Base-by-base conservation (phyloP, 768 basidiomycete species). In the Tylopilus cervinicoccineus region DNA sequence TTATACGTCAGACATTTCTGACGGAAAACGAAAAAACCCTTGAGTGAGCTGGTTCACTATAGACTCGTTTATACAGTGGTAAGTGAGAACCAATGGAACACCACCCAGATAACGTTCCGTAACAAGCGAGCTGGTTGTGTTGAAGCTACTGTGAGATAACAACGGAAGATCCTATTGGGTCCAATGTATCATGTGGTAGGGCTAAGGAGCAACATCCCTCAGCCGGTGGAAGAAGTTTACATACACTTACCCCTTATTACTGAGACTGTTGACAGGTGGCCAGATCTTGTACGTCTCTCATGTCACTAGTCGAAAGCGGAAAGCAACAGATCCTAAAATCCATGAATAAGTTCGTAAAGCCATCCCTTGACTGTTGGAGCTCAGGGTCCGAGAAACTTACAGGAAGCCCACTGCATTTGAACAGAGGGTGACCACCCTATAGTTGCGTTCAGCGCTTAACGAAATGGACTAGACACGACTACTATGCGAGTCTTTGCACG, bases 171-270 rank as follows among this genome's bases (percentile, higher is more conserved):
- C 19, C 12, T 16, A n/a, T n/a, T 36, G 28, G 6, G 14, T 24
- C 5, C n/a, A 20, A n/a, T 8, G 31, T 38, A 19, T 50, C 26
- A 41, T 22, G 24, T 6, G 31, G 16, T 2, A 13, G n/a, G 27
- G 23, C 22, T 28, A n/a, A 34, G 34, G 27, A 23, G 13, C 17
- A 9, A 28, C 43, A 31, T 12, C 11, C 4, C 19, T 41, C 19
- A 38, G 16, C 43, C 19, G n/a, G 26, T 14, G n/a, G 12, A 24
- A 27, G 36, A 52, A 33, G 17, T 45, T 43, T 36, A 40, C 55
- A 42, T 24, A 34, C 26, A 5, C 42, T 14, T 14, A 43, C 43
- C 45, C 19, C 6, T 23, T 33, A 6, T 29, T 19, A 4, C 22
- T 31, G 20, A n/a, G 22, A 36, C 23, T 4, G n/a, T 8, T 3